A percentile compares a stretch with the other conserved stretches of the same genome.
Evolutionary conservation across 177 flowering plant species (phyloP).

Genomic region (Vitis hybrid): DNA sequence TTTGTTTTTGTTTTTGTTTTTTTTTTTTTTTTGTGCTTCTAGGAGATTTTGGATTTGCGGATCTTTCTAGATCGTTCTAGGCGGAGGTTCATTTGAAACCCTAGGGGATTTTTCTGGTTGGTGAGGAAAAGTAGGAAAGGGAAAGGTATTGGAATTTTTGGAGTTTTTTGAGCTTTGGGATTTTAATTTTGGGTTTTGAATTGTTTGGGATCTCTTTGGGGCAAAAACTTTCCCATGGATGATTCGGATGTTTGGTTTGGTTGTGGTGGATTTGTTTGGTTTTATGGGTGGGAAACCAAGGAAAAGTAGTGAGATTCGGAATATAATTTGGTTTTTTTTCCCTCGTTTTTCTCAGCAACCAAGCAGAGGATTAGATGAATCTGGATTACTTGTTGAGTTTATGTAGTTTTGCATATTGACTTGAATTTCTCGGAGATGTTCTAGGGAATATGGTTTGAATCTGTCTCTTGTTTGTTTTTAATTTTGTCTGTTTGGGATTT

Average conservation of each 20-base stretch:
- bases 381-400: background rate
- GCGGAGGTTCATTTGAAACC: background rate
- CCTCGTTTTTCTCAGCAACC: background rate
- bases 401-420: background rate
- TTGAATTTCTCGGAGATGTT: background rate
- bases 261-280: too few relatives aligned
- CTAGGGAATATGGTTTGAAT: background rate
- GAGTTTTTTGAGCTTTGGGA: background rate
- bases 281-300: background rate
- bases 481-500: constrained; percentile 15
- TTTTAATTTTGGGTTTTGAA: too few relatives aligned
- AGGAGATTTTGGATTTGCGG: constrained; percentile 14
- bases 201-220: too few relatives aligned
- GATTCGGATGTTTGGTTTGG: too few relatives aligned
- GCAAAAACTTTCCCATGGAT: too few relatives aligned
- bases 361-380: background rate
- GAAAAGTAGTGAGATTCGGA: background rate
- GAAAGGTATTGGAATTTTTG: background rate
- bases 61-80: constrained; percentile 19
- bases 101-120: background rate
- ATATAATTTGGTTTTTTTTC: background rate
- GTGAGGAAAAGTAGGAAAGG: background rate
- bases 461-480: background rate
- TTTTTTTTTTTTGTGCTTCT: constrained; percentile 1
- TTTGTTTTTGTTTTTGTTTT: background rate